Base-by-base conservation (phyloP, 2,329 filamentous ascomycete species). In the Didymella segeticola region DNA sequence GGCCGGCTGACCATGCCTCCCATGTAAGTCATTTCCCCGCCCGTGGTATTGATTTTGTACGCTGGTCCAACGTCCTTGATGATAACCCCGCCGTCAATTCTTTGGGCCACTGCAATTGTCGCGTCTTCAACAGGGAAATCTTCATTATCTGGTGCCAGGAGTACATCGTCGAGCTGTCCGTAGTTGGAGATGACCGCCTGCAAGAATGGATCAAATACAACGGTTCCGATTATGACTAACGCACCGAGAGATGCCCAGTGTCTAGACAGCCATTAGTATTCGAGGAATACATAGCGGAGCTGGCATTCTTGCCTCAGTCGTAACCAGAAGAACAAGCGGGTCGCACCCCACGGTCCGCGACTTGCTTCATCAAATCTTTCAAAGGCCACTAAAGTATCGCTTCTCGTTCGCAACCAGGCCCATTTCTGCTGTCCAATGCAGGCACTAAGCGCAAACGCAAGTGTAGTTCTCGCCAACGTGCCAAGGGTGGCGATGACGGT, bases 381-480 rank as follows among this genome's bases (percentile, higher is more conserved):
- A 9, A 52, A 61, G 1, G 47, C 45, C 0, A 27, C n/a, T 0
- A 61, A 15, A 1, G n/a, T 27, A 4, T 54, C 60, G 12, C 53
- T 19, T 4, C 27, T 53, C n/a, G 26, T 37, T 0, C 15, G 9
- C 2, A 61, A 12, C 60, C 60, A 63, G 10, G 15, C 47, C 56
- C 58, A 61, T 19, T 61, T 59, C 6, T 53, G 47, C 23, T 63
- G 60, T 2, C 60, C 56, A 12, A 63, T 43, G 17, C 60, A 61
- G 2, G 57, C 42, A 27, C 49, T 57, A 8, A 61, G 12, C 11
- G 60, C 49, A 30, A 63, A 59, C 1, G 58, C 53, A 2, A 61
- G 56, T 8, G 41, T 47, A 2, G 47, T 57, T 26, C 58, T 31
- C 10, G 53, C 47, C 7, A 59, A 26, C 3, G 58, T 63, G 1